A percentile compares a stretch with the other conserved stretches of the same genome.
These are phyloP conservation scores for Rhodotorula sp. DNA, from an alignment of 1,284 basidiomycete genomes.

Conservation along the genomic window DNA sequence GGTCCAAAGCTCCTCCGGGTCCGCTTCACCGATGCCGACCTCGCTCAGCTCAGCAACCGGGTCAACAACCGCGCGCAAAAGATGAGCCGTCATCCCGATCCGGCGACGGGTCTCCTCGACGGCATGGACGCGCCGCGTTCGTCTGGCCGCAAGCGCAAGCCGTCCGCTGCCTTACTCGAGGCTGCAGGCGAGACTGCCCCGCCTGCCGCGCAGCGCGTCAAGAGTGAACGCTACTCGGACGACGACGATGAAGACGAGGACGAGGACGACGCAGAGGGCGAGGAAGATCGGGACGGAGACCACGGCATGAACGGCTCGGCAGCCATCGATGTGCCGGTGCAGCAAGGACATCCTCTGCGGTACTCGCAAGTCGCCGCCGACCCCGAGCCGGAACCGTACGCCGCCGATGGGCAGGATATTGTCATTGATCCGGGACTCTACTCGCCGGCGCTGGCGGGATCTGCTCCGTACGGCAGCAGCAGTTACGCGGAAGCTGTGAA, in stretches of 20 bases:
- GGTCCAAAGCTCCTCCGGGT: conserved; percentile 31
- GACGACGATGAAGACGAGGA: conserved; percentile 4
- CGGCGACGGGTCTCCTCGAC: conserved; percentile 10
- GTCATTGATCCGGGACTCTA: conserved; percentile 10
- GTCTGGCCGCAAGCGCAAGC: conserved; percentile 35
- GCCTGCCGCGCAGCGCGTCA: conserved; percentile 9
- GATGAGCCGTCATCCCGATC: conserved; percentile 22
- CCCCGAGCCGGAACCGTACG: not conserved
- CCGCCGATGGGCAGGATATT: not conserved
- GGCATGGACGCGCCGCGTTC: conserved; percentile 18
- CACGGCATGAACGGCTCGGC: conserved; percentile 3
- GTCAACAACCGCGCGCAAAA: conserved; percentile 35
- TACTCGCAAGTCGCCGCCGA: not conserved
- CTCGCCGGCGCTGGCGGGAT: not conserved
- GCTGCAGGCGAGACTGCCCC: conserved; percentile 22
- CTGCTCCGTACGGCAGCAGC: not conserved
- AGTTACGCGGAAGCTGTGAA: not conserved
- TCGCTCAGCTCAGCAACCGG: conserved; percentile 32
- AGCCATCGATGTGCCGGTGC: not conserved
- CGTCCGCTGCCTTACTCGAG: conserved; percentile 30
- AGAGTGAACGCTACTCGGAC: not conserved
- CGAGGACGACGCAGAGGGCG: not conserved
- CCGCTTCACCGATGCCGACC: conserved; percentile 39
- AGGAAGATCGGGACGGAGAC: not conserved
- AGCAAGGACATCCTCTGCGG: not conserved